phyloP scores from a whole-genome alignment of 768 basidiomycete species.

The Boletus subparvulus region DNA sequence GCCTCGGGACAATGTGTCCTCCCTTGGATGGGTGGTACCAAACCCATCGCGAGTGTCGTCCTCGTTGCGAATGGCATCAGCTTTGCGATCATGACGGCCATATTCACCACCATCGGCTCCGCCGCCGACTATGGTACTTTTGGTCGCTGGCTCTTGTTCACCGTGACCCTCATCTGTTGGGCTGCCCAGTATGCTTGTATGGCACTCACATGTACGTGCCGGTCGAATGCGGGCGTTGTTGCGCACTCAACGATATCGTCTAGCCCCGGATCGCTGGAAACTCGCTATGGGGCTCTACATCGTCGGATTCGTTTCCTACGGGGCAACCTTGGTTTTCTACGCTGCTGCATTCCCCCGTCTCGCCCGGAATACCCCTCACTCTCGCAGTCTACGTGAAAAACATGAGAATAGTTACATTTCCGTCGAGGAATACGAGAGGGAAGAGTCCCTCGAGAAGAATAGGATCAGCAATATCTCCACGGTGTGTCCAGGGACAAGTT shows the following conservation, averaged over 20 bases:
- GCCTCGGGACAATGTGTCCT: conserved; percentile 76
- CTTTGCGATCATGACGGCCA: conserved; percentile 76
- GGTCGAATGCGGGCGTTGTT: background rate
- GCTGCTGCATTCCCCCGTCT: conserved; percentile 77
- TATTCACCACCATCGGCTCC: conserved; percentile 76
- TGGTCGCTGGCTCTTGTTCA: conserved; percentile 76
- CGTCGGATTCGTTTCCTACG: conserved; percentile 75
- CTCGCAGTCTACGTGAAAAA: conserved; percentile 53
- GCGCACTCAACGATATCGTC: background rate
- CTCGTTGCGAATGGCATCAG: conserved; percentile 73
- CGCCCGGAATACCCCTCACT: conserved; percentile 70
- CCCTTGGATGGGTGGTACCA: conserved; percentile 73
- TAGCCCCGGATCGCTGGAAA: conserved; percentile 70
- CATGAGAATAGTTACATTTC: conserved; percentile 60
- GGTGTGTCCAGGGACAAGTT: conserved; percentile 37
- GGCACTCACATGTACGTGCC: conserved; percentile 59
- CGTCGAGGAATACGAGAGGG: conserved; percentile 63
- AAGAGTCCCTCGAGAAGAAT: conserved; percentile 82
- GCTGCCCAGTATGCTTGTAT: conserved; percentile 76
- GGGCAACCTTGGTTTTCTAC: conserved; percentile 80
- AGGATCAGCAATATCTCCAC: conserved; percentile 83
- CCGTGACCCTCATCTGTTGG: conserved; percentile 75
- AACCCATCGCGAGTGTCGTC: conserved; percentile 73
- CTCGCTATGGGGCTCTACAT: conserved; percentile 78
- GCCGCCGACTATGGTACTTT: conserved; percentile 44